Base-by-base conservation (phyloP, 2,329 filamentous ascomycete species). In the Botrytis porri region DNA sequence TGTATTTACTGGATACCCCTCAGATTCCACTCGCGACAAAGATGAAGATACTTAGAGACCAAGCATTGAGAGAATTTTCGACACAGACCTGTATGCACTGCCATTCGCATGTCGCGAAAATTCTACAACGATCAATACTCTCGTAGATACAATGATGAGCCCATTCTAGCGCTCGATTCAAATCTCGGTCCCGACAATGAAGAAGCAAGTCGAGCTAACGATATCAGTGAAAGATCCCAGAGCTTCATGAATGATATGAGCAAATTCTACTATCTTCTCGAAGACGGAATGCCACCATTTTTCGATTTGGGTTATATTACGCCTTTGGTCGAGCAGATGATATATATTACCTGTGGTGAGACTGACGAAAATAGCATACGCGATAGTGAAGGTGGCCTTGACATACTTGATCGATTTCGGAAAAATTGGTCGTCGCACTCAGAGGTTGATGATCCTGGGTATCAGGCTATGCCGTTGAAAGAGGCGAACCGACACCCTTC, bases 1-100 rank as follows among this genome's bases (percentile, higher is more conserved):
- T 51, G 25, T 67, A 45, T 67, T n/a, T 67, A 14, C 43, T 67
- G 12, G 64, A 67, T 32, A 67, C 64, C 29, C 29, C 39, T 35
- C 39, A 51, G 20, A 35, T 67, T 35, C 29, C 32, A 39, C 29
- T 45, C 18, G 57, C 57, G 51, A 35, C 29, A 59, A 59, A 59
- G 18, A 59, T 59, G 35, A 18, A 32, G 18, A 59, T 59, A 59
- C 32, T 60, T 57, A 57, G 54, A 57, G 54, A 29, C n/a, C n/a
- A 32, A 57, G n/a, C 3, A 57, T 51, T 57, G n/a, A 12, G 5
- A 18, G 9, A 25, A 25, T 51, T 51, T 51, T 51, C 45, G 45
- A 51, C 22, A 51, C 45, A 51, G 45, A 51, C 22, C 10, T 51
- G 10, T 51, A n/a, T 51, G 45, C 45, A 51, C 22, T 51, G 45